Base-by-base conservation (phyloP, 202 grass and related monocot species). In the Carex sylvatica region DNA sequence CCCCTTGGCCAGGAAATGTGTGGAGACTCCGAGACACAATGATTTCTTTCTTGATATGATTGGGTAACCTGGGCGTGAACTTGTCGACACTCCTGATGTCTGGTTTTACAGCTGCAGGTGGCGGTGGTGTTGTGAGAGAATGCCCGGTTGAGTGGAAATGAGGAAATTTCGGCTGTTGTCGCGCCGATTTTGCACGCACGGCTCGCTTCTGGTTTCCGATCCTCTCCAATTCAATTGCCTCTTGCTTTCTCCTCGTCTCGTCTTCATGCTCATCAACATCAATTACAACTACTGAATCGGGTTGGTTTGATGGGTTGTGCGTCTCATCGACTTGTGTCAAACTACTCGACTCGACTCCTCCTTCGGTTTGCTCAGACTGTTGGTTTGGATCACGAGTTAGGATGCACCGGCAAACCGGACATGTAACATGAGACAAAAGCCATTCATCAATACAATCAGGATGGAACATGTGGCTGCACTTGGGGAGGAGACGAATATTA, bases 361-460 rank as follows among this genome's bases (percentile, higher is more conserved):
- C 47, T 36, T 23, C 46, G 30, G 46, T 54, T 24, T 55, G 33
- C 0, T 52, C 81, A 0, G 61, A 46, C 1, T 75, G 59, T 7
- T 85, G 49, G 4, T 62, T 3, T 6, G 80, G 70, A 9, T 88
- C 76, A 19, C 84, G 87, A 23, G 58, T 51, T 65, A 99, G 91
- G 68, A 84, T 92, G 88, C 84, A 88, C 5, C 96, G 89, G 88
- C 96, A 99, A 28, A 99, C 89, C 51, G 93, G 96, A 78, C 96
- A 99, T 30, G 93, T 96, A 9, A 88, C 89, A 73, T 99, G 96
- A 3, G 85, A 86, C 22, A 89, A 80, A 51, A 99, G 91, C 96
- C 96, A 99, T 88, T 87, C 87, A 0, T 91, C 89, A 66, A 99
- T 99, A 76, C 96, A 99, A 62, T 99, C 93, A 5, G 89, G 70